Conservation (phyloP, 331 rosid genomes). For the Erythrophleum ivorense region DNA sequence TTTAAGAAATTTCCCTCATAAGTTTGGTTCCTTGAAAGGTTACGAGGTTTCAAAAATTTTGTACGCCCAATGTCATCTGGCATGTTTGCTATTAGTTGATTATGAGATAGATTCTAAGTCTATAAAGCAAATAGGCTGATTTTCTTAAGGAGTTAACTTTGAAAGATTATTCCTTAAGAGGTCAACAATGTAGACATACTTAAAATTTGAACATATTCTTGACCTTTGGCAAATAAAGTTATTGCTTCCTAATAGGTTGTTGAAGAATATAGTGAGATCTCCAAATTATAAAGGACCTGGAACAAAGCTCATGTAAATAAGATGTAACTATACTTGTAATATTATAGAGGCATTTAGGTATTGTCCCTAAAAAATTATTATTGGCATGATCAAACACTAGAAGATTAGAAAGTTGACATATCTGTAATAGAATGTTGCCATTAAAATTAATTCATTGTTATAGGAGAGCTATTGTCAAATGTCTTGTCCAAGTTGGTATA, state of each 20-base stretch:
- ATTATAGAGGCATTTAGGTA: slow-evolving; percentile 20
- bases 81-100: too few species aligned
- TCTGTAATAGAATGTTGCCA: not conserved
- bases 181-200: too few species aligned
- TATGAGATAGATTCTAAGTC: too few species aligned
- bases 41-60: too few species aligned
- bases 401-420: slow-evolving; percentile 28
- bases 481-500: slow-evolving; percentile 20
- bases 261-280: not conserved
- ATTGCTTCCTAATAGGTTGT: not conserved
- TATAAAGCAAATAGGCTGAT: too few species aligned
- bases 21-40: too few species aligned
- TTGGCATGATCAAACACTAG: slow-evolving; percentile 7
- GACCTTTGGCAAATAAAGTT: not conserved
- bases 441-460: not conserved
- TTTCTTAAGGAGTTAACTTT: too few species aligned
- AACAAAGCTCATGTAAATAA: too few species aligned
- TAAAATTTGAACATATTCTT: not conserved
- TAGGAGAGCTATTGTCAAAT: not conserved
- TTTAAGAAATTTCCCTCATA: too few species aligned
- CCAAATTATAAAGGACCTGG: too few species aligned
- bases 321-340: not conserved
- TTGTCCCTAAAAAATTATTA: not conserved
- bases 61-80: too few species aligned
- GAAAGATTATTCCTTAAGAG: too few species aligned